phyloP scores from a whole-genome alignment of 768 basidiomycete species.

The Hysterangium stoloniferum region DNA sequence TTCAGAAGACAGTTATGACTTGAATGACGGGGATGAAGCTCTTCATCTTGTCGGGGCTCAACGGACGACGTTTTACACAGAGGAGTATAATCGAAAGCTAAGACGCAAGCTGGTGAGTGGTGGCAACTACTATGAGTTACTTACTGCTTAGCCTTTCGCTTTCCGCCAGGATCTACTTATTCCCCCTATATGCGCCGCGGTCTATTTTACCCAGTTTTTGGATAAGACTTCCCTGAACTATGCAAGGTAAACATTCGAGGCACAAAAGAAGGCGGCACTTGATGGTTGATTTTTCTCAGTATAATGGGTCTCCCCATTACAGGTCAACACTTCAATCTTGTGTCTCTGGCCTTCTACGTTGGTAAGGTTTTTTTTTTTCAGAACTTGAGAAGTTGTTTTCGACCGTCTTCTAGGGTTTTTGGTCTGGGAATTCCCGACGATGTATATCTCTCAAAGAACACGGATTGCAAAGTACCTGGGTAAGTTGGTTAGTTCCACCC shows the following conservation, averaged over 20 bases:
- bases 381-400: background rate
- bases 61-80: slow-evolving; percentile 43
- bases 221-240: slow-evolving; percentile 68
- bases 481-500: background rate
- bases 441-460: slow-evolving; percentile 14
- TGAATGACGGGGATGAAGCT: slow-evolving; percentile 47
- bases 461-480: slow-evolving; percentile 17
- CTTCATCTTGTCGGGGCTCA: slow-evolving; percentile 50
- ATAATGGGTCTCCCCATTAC: slow-evolving; percentile 18
- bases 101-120: slow-evolving; percentile 48
- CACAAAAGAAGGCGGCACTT: background rate
- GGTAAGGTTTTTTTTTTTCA: slow-evolving; percentile 1
- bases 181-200: slow-evolving; percentile 50
- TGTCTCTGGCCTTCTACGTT: slow-evolving; percentile 15
- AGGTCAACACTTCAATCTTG: slow-evolving; percentile 14
- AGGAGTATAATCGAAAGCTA: slow-evolving; percentile 51
- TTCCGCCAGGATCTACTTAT: slow-evolving; percentile 40
- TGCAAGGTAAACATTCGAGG: slow-evolving; percentile 40
- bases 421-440: slow-evolving; percentile 17
- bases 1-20: slow-evolving; percentile 3
- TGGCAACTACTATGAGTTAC: background rate
- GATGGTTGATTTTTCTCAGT: background rate
- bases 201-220: slow-evolving; percentile 62
- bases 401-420: background rate
- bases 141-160: background rate